A percentile compares a stretch with the other conserved stretches of the same genome.
These are phyloP conservation scores for Capronia epimyces DNA, from an alignment of 2,329 filamentous ascomycete genomes.

Conservation along the genomic window DNA sequence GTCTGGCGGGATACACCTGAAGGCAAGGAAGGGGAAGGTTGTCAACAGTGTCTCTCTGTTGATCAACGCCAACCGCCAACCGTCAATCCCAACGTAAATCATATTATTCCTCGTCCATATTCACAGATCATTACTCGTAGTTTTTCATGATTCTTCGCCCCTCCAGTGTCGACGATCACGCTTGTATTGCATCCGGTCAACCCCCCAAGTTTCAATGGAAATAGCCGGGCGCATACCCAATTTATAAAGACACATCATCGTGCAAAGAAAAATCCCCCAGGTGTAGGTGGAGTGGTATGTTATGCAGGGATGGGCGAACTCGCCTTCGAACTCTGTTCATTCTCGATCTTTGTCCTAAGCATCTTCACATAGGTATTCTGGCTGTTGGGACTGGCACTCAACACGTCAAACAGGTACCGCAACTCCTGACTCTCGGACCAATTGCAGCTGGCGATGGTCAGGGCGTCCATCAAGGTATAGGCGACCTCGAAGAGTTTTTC, in stretches of 20 bases:
- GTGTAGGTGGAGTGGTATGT: not conserved
- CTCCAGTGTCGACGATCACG: too few species aligned
- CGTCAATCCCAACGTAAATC: too few species aligned
- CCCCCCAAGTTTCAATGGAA: not conserved
- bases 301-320: slow-evolving; percentile 7
- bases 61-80: not conserved
- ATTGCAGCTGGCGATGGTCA: slow-evolving; percentile 27
- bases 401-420: slow-evolving; percentile 24
- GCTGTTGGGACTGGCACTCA: slow-evolving; percentile 27
- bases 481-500: slow-evolving; percentile 27
- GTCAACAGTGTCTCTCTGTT: not conserved
- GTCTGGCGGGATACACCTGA: slow-evolving; percentile 5
- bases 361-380: slow-evolving; percentile 29
- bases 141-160: not conserved
- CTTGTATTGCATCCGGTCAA: not conserved
- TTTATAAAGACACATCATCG: not conserved
- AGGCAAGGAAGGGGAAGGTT: not conserved
- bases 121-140: too few species aligned
- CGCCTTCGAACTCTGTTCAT: slow-evolving; percentile 16
- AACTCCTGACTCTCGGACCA: slow-evolving; percentile 26
- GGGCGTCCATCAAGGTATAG: slow-evolving; percentile 29
- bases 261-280: not conserved
- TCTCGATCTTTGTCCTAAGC: slow-evolving; percentile 27
- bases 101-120: too few species aligned
- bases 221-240: not conserved